Evolutionary conservation across 73 alveolate genomes (phyloP).

Genomic region (Blepharisma japonicum): DNA sequence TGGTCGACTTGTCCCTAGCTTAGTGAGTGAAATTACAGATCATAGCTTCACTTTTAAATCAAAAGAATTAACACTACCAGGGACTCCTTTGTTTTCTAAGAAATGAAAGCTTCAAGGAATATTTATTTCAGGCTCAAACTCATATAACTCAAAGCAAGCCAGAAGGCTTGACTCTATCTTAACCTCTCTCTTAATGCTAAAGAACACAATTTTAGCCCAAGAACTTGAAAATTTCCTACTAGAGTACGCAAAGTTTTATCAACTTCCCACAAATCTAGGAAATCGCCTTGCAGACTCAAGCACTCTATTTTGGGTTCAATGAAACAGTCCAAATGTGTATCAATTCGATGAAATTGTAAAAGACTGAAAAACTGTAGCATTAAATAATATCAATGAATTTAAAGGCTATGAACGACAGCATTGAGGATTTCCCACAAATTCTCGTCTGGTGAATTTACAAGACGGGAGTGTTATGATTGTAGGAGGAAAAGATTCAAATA

Average conservation of each 20-base stretch:
- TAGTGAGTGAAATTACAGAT: not conserved
- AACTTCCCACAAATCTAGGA: not conserved
- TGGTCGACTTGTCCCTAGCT: not conserved
- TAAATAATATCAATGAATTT: not conserved
- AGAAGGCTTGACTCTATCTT: not conserved
- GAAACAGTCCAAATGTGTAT: not conserved
- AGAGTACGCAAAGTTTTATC: not conserved
- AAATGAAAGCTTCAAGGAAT: conserved; percentile 11
- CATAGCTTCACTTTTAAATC: not conserved
- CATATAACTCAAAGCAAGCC: not conserved
- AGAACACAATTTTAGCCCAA: not conserved
- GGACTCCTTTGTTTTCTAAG: conserved; percentile 4
- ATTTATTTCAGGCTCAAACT: not conserved
- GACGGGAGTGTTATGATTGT: conserved; percentile 8
- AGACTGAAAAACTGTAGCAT: not conserved
- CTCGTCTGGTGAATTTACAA: not conserved
- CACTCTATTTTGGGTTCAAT: not conserved
- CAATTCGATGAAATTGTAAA: not conserved
- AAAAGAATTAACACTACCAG: not conserved
- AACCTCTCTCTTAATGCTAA: not conserved
- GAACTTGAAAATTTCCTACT: not conserved
- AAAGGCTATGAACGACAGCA: not conserved
- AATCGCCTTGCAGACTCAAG: not conserved
- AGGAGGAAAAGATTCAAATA: conserved; percentile 2
- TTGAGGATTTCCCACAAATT: not conserved